phyloP scores from a whole-genome alignment of 2,329 filamentous ascomycete genomes.

The Nothopassalora personata region DNA sequence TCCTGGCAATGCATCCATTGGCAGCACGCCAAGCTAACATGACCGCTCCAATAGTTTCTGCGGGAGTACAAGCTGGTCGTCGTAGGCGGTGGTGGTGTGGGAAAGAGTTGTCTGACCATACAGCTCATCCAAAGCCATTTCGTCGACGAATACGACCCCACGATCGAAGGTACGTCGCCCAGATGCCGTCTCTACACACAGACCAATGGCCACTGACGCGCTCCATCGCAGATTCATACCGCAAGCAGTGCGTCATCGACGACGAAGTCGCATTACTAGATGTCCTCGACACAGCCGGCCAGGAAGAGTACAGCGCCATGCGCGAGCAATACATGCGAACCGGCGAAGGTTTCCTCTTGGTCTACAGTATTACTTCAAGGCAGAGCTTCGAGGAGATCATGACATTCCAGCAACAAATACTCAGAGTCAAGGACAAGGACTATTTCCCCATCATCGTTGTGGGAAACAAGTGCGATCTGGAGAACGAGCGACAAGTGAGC shows the following conservation, averaged over 20 bases:
- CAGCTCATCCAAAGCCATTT: conserved; percentile 80
- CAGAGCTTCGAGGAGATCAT: conserved; percentile 98
- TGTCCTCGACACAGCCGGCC: conserved; percentile 94
- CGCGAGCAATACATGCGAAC: conserved; percentile 99
- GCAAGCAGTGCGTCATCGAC: conserved; percentile 99
- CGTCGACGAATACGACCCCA: conserved; percentile 98
- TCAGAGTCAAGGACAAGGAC: conserved; percentile 98
- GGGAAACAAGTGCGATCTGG: conserved; percentile 98
- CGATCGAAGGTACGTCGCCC: conserved; percentile 77
- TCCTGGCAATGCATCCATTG: conserved; percentile 1
- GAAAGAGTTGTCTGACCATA: conserved; percentile 98
- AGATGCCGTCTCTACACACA: background rate
- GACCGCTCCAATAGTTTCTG: conserved; percentile 40
- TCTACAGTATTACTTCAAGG: conserved; percentile 96
- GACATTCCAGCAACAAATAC: conserved; percentile 97
- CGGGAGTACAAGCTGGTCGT: conserved; percentile 66
- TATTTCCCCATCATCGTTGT: conserved; percentile 99
- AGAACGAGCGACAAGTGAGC: conserved; percentile 83
- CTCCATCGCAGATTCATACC: conserved; percentile 80
- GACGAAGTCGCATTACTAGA: conserved; percentile 96
- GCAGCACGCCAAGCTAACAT: conserved; percentile 6
- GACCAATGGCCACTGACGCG: conserved; percentile 7
- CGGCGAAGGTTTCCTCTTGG: conserved; percentile 92
- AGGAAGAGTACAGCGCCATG: conserved; percentile 99
- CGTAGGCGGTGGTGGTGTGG: conserved; percentile 94